Base-by-base conservation (phyloP, 164 flowering plant species). In the Aristolochia californica region DNA sequence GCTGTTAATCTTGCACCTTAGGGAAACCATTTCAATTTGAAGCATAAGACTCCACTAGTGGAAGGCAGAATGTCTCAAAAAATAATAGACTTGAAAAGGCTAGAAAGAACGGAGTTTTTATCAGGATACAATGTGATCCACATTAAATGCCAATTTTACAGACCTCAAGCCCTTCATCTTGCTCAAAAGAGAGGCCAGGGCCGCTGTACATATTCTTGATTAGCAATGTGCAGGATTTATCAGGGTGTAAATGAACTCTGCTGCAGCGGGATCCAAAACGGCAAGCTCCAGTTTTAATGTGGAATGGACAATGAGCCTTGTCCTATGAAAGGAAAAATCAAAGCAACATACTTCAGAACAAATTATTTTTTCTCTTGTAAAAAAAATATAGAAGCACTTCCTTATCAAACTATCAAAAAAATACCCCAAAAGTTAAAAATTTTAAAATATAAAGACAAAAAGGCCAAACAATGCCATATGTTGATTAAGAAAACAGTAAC, bases 91-190 rank as follows among this genome's bases (percentile, higher is more conserved):
- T 7, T 34, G 12, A 47, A 4, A 47, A 47, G 15, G 18, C 50
- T 47, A 47, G 50, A 47, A 47, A 20, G 20, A 47, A 47, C 5
- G 5, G 50, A 2, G 13, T 47, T 5, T 47, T 47, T 8, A 34
- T 34, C 10, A 34, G 91, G 97, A 93, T 89, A 85, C 95, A 69
- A 71, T 66, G 57, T 57, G 49, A 71, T 69, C 60, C 72, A 68
- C 72, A 74, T 43, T 63, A 62, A 62, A 75, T 73, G 70, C 71
- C 67, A 76, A 74, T 62, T 75, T 59, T 64, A 89, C 99, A 75
- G 84, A 93, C 99, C 97, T 93, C 97, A 71, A 93, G 99, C 74
- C 94, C 97, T 74, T 93, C 99, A 73, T 93, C 99, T 69, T 89
- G 99, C 75, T 93, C 99, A 96, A 94, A 93, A 52, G 88, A 79